Evolutionary conservation across 1,284 basidiomycete species (phyloP).

Genomic region (Exobasidium cylindrosporum): DNA sequence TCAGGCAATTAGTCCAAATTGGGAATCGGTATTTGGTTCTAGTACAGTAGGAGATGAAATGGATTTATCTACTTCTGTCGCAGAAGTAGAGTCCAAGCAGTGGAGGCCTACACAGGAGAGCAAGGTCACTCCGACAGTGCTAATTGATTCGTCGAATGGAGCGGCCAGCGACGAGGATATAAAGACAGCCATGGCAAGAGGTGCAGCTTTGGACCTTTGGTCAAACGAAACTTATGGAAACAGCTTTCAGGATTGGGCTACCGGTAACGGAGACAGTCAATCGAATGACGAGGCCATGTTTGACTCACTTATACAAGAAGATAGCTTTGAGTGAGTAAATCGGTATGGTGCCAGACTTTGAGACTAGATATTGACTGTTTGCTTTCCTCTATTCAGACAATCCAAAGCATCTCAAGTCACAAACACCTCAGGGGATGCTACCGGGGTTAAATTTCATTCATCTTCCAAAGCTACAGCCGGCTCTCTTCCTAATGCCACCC

Average conservation of each 20-base stretch:
- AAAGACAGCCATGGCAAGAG: neutral
- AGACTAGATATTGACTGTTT: too few relatives aligned
- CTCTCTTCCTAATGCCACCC: constrained; percentile 27
- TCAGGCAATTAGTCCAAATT: constrained; percentile 3
- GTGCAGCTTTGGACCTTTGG: neutral
- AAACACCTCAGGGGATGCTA: too few relatives aligned
- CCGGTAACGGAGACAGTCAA: neutral
- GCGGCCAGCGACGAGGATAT: neutral
- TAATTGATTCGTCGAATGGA: neutral
- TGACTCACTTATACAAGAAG: constrained; percentile 42
- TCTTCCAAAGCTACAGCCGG: neutral
- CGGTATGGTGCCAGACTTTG: too few relatives aligned
- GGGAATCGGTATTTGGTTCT: constrained; percentile 5
- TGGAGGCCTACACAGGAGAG: neutral
- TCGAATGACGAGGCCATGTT: constrained; percentile 49
- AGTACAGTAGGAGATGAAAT: neutral
- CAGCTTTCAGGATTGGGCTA: neutral
- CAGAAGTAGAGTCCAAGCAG: neutral
- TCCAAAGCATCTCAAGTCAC: too few relatives aligned
- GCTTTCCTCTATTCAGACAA: too few relatives aligned
- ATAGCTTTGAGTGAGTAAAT: constrained; percentile 38
- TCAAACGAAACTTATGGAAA: neutral
- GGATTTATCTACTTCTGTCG: neutral
- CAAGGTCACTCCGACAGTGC: neutral
- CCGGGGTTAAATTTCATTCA: too few relatives aligned